Evolutionary conservation across 2,329 filamentous ascomycete species (phyloP).

Genomic region (Monosporascus sp.): DNA sequence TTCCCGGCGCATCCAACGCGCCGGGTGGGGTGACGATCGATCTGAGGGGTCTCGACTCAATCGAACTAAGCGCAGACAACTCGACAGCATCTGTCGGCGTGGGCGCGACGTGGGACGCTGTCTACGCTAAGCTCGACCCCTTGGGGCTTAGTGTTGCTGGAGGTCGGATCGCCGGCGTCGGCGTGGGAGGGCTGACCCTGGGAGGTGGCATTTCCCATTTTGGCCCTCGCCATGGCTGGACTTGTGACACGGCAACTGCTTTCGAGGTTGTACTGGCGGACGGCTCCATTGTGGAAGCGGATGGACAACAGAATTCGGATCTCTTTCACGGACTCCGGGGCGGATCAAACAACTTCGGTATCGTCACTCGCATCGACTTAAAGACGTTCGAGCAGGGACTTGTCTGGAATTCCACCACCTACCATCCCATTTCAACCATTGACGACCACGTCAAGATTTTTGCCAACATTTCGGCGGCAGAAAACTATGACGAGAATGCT

Average conservation of each 20-base stretch:
- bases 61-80: no score
- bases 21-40: no score
- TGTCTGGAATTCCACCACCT: background rate
- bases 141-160: constrained; percentile 27
- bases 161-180: constrained; percentile 37
- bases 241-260: constrained; percentile 39
- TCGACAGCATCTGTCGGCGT: no score
- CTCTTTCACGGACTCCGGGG: background rate
- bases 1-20: no score
- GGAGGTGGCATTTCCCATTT: constrained; percentile 48
- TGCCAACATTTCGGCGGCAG: background rate
- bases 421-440: background rate
- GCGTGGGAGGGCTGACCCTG: constrained; percentile 40
- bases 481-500: constrained; percentile 3
- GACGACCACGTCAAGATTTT: background rate
- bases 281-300: constrained; percentile 34
- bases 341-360: constrained; percentile 1
- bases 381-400: constrained; percentile 1
- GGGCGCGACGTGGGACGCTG: no score
- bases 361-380: constrained; percentile 1
- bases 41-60: no score
- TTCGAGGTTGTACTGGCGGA: constrained; percentile 44
- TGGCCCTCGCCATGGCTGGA: constrained; percentile 38
- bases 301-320: background rate
- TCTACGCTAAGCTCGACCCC: background rate